Evolutionary conservation across 1,284 basidiomycete species (phyloP), one percentile per base, ranked within the genome.

Genomic region (Naganishia cerealis): DNA sequence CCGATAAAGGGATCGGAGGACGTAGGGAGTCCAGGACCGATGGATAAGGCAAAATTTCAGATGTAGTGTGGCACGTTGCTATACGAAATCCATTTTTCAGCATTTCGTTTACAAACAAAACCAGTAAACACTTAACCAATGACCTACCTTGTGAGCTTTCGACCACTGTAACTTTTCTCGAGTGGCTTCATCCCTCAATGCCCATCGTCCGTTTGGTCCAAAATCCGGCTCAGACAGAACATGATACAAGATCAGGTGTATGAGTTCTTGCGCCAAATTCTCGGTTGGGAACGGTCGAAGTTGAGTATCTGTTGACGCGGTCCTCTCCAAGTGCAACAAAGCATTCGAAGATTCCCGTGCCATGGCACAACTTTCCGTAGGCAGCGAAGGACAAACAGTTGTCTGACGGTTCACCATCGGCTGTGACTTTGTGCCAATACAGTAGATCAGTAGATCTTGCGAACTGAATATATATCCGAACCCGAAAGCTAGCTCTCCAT

Each of bases 1-100:
- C 7, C 53, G 55, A 12, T 62, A 70, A 3, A 70, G 59, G 12
- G 58, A 65, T 21, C 55, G 66, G 38, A 70, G 58, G n/a, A 70
- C 68, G 21, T 67, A 66, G 15, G 68, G 68, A 15, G 68, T 70
- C 68, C 68, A 70, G 2, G 68, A 70, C 4, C 58, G 68, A 54
- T 70, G 68, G 9, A 70, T 58, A n/a, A 70, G 65, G 55, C 53
- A 62, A 39, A 70, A 70, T 33, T 67, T 67, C 6, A 42, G 58
- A 24, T 70, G 68, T 7, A 65, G 21, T 2, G 59, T 42, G 2
- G 68, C 65, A 12, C 57, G 54, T 48, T 57, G 43, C 68, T 70
- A 33, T 18, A 26, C 26, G 24, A 8, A 29, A 57, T 18, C 2
- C 50, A 18, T n/a, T 12, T 24, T 24, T 58, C 53, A 53, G 36